Evolutionary conservation across 352 stramenopile species (phyloP), one percentile per base, ranked within the genome.

Genomic region (Pythium monospermum): DNA sequence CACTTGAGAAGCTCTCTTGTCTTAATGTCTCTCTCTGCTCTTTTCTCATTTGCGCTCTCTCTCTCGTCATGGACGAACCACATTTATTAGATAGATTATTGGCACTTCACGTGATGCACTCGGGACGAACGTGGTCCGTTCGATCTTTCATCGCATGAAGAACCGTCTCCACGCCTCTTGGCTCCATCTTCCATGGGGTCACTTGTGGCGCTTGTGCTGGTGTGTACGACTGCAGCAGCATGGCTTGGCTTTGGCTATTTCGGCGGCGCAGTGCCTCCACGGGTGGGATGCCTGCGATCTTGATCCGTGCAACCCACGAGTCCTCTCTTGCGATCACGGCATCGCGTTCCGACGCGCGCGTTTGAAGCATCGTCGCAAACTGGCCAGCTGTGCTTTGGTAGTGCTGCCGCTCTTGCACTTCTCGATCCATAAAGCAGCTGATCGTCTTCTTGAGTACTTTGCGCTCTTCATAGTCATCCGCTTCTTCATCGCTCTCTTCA

Each of bases 271-370:
- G 31, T 5, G 52, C 52, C 42, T 60, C 46, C 13, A 27, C 35
- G 1, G 58, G 32, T 13, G 58, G 62, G 23, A 84, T 75, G 1
- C 74, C 70, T 2, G 76, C 72, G 55, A 88, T 85, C 65, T 85
- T 73, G 45, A 88, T 56, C 4, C 74, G 76, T 31, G 63, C 73
- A 1, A 60, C 72, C 68, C 68, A 85, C 8, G 71, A 61, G 19
- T 73, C 64, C 2, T 66, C 48, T 6, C 43, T 44, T 4, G 57
- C 40, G 25, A 65, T 30, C n/a, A 52, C 41, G 3, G 16, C 23
- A 19, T 65, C 57, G 26, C 57, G 49, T 39, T 65, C 57, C 16
- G 57, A 65, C 21, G 49, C 49, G 11, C 57, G 51, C 2, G 50
- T 46, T 31, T 50, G 37, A 4, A 57, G 27, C 0, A 40, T 41